Base-by-base conservation (phyloP, 768 basidiomycete species). In the Fomitopsis pulvina region DNA sequence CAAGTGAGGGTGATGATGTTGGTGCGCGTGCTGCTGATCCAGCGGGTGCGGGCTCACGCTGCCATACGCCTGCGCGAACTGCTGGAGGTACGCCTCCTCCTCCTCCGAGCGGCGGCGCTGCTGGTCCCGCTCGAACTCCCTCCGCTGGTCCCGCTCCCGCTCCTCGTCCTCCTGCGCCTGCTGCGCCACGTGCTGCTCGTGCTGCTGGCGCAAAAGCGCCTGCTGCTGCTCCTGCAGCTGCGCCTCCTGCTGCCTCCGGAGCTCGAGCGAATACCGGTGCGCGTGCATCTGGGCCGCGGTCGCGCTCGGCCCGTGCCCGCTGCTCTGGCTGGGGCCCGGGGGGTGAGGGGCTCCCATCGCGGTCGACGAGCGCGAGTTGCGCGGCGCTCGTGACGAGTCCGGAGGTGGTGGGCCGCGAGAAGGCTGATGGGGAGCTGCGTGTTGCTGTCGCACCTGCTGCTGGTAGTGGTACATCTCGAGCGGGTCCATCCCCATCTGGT, bases 281-380 rank as follows among this genome's bases (percentile, higher is more conserved):
- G 52, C 27, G n/a, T n/a, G n/a, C n/a, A n/a, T n/a, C 42, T 51
- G 57, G 20, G 55, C 52, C 37, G 45, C 49, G 56, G 55, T 48
- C 52, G 54, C 48, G 42, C 50, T 51, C 32, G 42, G 54, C 28
- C 39, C 43, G 53, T 54, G 41, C 46, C 16, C 25, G 50, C 48
- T 52, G 49, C 43, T 55, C 51, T 30, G 43, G 45, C 45, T 60
- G 25, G 52, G 64, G 54, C 59, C 57, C 28, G 47, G 62, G 24
- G 66, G 14, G 34, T 60, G 7, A 40, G 67, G 62, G 53, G 67
- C 53, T 55, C 48, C 42, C 56, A 37, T 37, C 34, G 55, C 68
- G 64, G 69, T 80, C 78, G 71, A 72, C 69, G 74, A 79, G 71
- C 55, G 62, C 66, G 63, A 67, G 66, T 51, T 64, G 64, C 27